Conservation (phyloP, 371 early-diverging fungal species). For the Mortierella sp. region DNA sequence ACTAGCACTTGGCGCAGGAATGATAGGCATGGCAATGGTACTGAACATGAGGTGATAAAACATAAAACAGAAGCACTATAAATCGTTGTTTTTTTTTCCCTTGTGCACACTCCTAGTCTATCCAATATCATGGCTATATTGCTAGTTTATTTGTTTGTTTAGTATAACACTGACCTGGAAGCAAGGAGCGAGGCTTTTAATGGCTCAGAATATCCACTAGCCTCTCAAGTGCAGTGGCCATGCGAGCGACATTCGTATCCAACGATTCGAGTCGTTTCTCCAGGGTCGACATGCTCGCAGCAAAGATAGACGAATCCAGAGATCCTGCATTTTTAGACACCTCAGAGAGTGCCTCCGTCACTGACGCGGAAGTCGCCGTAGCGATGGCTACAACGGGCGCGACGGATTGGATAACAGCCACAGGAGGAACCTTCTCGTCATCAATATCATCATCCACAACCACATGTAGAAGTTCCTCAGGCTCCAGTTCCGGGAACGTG, state of each 20-base stretch:
- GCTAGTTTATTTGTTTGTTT: neutral
- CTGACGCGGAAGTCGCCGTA: conserved; percentile 29
- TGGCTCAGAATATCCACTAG: conserved; percentile 42
- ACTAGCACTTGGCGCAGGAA: too few species aligned
- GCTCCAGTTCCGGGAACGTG: conserved; percentile 36
- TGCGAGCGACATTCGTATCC: conserved; percentile 50
- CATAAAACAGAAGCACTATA: neutral
- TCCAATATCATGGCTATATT: too few species aligned
- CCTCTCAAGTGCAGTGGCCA: conserved; percentile 53
- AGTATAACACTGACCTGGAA: neutral
- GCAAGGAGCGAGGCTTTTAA: neutral
- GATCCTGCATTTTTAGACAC: conserved; percentile 42
- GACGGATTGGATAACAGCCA: neutral
- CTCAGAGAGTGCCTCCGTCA: conserved; percentile 37
- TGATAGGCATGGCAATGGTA: too few species aligned
- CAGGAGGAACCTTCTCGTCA: conserved; percentile 24
- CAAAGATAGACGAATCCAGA: conserved; percentile 39
- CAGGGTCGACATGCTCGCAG: conserved; percentile 33
- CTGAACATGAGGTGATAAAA: neutral
- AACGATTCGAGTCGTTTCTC: conserved; percentile 50
- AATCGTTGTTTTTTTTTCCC: neutral
- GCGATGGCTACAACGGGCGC: conserved; percentile 24
- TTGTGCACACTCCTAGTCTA: too few species aligned
- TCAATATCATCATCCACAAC: conserved; percentile 37
- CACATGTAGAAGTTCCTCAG: conserved; percentile 9